Conservation (phyloP, 1,284 basidiomycete genomes). For the Irpex sp. region DNA sequence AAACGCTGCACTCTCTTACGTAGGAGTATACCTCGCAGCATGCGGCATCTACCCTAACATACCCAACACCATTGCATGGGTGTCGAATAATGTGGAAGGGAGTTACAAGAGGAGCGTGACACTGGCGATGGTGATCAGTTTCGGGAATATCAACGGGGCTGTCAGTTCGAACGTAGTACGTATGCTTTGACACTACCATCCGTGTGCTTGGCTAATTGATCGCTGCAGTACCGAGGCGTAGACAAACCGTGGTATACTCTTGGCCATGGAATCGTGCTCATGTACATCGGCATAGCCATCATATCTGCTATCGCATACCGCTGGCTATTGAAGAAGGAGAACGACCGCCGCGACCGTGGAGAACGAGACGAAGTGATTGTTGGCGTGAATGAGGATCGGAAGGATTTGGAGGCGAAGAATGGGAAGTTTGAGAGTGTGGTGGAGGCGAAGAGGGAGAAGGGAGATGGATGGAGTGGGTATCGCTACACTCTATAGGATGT, state of each 20-base stretch:
- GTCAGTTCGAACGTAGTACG: slow-evolving; percentile 43
- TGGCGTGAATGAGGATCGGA: slow-evolving; percentile 25
- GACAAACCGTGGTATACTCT: slow-evolving; percentile 43
- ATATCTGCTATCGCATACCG: slow-evolving; percentile 36
- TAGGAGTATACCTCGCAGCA: slow-evolving; percentile 68
- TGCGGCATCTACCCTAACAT: slow-evolving; percentile 73
- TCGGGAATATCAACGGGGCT: slow-evolving; percentile 44
- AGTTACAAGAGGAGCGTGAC: slow-evolving; percentile 42
- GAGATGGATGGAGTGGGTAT: slow-evolving; percentile 36
- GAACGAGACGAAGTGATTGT: slow-evolving; percentile 44
- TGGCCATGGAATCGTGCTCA: slow-evolving; percentile 47
- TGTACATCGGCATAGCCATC: slow-evolving; percentile 46
- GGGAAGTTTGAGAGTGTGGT: slow-evolving; percentile 18
- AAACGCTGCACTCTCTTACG: slow-evolving; percentile 62
- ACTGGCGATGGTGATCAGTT: slow-evolving; percentile 38
- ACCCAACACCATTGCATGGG: slow-evolving; percentile 70
- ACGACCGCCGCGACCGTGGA: slow-evolving; percentile 40
- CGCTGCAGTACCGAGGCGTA: slow-evolving; percentile 17
- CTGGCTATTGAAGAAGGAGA: slow-evolving; percentile 37
- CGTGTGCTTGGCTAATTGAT: neutral
- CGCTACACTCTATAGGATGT: slow-evolving; percentile 28
- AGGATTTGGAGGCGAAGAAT: slow-evolving; percentile 25
- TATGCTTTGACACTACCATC: slow-evolving; percentile 4
- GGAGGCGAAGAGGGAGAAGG: slow-evolving; percentile 35
- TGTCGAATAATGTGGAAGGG: slow-evolving; percentile 69